Conservation (phyloP, 208 protist species). For the Acanthamoeba divionensis region DNA sequence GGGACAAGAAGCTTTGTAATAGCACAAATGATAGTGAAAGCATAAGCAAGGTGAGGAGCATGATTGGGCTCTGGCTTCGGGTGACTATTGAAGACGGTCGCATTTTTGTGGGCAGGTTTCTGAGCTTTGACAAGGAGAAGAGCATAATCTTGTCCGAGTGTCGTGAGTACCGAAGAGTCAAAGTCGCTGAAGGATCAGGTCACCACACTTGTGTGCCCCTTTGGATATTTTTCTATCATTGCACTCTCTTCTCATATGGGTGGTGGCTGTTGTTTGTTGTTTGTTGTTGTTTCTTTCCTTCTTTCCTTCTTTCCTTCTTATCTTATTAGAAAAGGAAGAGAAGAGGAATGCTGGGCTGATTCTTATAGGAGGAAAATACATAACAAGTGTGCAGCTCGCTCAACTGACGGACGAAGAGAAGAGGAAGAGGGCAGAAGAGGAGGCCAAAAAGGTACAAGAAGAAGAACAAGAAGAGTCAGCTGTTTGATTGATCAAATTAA, state of each 20-base stretch:
- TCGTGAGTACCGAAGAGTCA: slow-evolving; percentile 5
- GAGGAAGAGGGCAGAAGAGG: slow-evolving; percentile 8
- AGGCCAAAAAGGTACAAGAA: slow-evolving; percentile 14
- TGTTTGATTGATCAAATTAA: no score
- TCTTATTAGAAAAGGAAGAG: slow-evolving; percentile 2
- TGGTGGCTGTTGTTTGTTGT: background rate
- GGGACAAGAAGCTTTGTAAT: background rate
- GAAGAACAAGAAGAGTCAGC: background rate
- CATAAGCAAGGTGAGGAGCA: background rate
- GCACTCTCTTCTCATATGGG: background rate
- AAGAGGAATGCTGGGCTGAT: slow-evolving; percentile 38
- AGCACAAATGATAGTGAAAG: background rate
- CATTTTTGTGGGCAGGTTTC: slow-evolving; percentile 26
- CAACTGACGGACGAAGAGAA: slow-evolving; percentile 30
- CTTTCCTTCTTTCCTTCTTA: background rate
- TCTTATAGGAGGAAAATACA: slow-evolving; percentile 42
- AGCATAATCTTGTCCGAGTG: slow-evolving; percentile 47
- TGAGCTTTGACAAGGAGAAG: slow-evolving; percentile 9
- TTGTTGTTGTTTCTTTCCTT: background rate
- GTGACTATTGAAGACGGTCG: slow-evolving; percentile 15
- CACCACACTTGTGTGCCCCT: background rate
- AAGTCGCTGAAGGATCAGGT: background rate
- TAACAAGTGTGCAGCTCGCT: background rate
- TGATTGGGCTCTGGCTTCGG: background rate
- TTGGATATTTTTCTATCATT: background rate